Base-by-base conservation (phyloP, 1,284 basidiomycete species). In the Nidula niveotomentosa region DNA sequence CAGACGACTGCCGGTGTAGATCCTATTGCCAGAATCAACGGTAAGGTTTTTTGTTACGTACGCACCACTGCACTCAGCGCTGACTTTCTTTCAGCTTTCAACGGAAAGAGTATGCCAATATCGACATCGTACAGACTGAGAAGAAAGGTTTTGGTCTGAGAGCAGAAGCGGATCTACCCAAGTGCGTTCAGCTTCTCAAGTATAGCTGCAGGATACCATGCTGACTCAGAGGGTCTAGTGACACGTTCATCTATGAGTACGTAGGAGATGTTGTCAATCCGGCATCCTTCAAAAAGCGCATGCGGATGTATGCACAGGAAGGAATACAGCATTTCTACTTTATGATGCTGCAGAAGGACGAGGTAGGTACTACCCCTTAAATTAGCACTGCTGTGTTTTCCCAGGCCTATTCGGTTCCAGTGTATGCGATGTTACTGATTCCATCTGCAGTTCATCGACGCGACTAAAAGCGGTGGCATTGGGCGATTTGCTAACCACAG, bases 281-380 rank as follows among this genome's bases (percentile, higher is more conserved):
- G 46, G 77, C 80, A 13, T 90, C 90, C 13, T 98, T 99, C 70
- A 85, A 91, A 70, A 94, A 93, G 69, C 87, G 96, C 41, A 98
- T 99, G 94, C 84, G 91, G 50, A 88, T 91, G 39, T 99, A 99
- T 69, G 94, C 88, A 1, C 83, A 90, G 44, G 94, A 98, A 70
- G 96, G 96, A 13, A 95, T 98, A 59, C 81, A 86, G 54, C 96
- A 99, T 72, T 99, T 99, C 66, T 99, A 99, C 75, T 99, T 99
- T 67, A 99, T 99, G 97, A 96, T 98, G 92, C 75, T 99, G 54
- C 97, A 98, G 72, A 94, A 93, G 65, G 95, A 98, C 63, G 95
- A 99, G 82, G 94, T 94, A 60, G 58, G 85, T 62, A 8, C 45
- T 30, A 30, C 30, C 30, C 30, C 30, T 30, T 30, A 30, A 30